These are phyloP conservation scores for Trypanosomatidae sp. DNA, from an alignment of 208 protist species.

Conservation along the genomic window DNA sequence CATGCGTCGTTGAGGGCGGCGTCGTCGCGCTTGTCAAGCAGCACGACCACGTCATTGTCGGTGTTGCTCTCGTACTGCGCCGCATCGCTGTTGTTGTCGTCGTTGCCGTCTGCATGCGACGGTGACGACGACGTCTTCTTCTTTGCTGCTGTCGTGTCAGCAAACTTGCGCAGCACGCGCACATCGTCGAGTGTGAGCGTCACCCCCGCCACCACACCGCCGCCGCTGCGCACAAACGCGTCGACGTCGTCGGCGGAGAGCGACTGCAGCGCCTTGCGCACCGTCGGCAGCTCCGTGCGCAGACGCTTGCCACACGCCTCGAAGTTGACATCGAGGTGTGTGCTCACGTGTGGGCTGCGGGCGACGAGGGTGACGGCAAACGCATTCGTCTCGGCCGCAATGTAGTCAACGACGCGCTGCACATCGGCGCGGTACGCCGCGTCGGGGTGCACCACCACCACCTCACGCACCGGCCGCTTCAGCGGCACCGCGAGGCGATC, in stretches of 20 bases:
- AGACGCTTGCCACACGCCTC: constrained; percentile 73
- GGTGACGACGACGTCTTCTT: constrained; percentile 85
- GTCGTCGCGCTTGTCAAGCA: constrained; percentile 81
- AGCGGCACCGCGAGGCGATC: constrained; percentile 89
- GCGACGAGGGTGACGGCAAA: constrained; percentile 67
- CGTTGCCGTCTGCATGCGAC: no score
- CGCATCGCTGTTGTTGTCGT: no score
- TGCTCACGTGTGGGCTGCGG: constrained; percentile 72
- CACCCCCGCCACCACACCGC: constrained; percentile 37
- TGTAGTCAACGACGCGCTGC: constrained; percentile 61
- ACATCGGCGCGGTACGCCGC: constrained; percentile 64
- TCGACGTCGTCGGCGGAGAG: constrained; percentile 38
- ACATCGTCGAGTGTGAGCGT: constrained; percentile 76
- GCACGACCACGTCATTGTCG: constrained; percentile 80
- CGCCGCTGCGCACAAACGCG: constrained; percentile 29
- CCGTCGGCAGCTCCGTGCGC: constrained; percentile 68
- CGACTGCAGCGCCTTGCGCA: constrained; percentile 70
- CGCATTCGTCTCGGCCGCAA: constrained; percentile 90
- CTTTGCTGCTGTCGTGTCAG: constrained; percentile 78
- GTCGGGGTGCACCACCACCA: constrained; percentile 83
- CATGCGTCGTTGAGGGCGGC: constrained; percentile 78
- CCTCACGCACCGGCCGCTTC: constrained; percentile 83
- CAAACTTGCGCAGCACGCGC: constrained; percentile 75
- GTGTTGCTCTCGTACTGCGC: constrained; percentile 81
- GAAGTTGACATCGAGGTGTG: constrained; percentile 84